phyloP scores from a whole-genome alignment of 2,329 filamentous ascomycete species.

The Septoria petroselini region DNA sequence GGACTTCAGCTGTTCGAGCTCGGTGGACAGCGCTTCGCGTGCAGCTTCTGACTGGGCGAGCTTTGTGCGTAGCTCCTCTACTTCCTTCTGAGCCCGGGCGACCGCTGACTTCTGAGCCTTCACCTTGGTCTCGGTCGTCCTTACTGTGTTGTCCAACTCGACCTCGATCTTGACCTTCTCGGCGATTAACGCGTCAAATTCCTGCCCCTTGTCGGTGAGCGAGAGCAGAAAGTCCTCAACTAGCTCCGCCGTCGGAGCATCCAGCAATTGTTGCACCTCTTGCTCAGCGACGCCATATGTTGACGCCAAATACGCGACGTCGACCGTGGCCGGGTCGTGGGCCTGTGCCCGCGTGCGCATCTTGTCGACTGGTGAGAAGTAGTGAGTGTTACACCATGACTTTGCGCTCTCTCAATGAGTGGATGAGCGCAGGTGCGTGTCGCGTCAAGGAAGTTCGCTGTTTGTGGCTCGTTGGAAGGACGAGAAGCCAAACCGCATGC shows the following conservation, averaged over 20 bases:
- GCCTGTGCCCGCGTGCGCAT: constrained; percentile 49
- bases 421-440: not conserved
- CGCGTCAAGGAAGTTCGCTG: too few species aligned
- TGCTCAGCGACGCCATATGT: constrained; percentile 67
- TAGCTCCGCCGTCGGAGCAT: constrained; percentile 72
- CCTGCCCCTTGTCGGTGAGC: constrained; percentile 73
- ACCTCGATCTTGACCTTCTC: constrained; percentile 89
- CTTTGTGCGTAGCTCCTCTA: constrained; percentile 76
- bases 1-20: constrained; percentile 74
- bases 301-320: constrained; percentile 69
- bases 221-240: constrained; percentile 71
- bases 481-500: too few species aligned
- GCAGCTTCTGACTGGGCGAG: constrained; percentile 77
- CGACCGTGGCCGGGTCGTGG: constrained; percentile 56
- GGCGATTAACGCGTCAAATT: constrained; percentile 75
- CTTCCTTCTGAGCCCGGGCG: constrained; percentile 79
- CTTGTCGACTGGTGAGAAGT: constrained; percentile 22
- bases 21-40: constrained; percentile 72
- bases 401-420: not conserved
- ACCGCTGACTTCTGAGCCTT: constrained; percentile 77
- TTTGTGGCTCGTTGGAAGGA: too few species aligned
- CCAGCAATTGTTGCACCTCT: constrained; percentile 59
- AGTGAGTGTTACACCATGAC: constrained; percentile 20
- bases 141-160: constrained; percentile 85
- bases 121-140: constrained; percentile 76